Base-by-base conservation (phyloP, 2,329 filamentous ascomycete species). In the Penicillium sclerotiorum region DNA sequence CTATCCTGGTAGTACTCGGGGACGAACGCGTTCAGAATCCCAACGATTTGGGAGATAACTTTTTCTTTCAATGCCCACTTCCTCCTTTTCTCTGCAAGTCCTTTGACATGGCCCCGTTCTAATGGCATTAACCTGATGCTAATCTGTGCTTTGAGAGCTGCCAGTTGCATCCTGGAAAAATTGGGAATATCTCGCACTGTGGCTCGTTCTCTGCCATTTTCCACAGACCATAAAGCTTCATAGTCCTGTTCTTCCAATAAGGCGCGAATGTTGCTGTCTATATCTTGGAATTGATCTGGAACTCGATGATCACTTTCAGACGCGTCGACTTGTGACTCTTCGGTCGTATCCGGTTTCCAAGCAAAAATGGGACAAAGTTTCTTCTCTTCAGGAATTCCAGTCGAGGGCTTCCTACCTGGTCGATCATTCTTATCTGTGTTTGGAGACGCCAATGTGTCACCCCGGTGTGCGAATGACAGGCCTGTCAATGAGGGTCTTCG, bases 241-340 rank as follows among this genome's bases (percentile, higher is more conserved):
- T 23, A 20, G 4, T 50, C 41, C 25, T 40, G 41, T n/a, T 50
- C 47, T 28, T 45, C 35, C 21, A 50, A 12, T 5, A 50, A 39
- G 11, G 35, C 47, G 12, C 27, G 47, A 17, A 50, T 45, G 6
- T 17, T 45, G n/a, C 22, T 23, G 13, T 50, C 47, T n/a, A 28
- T 27, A 20, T 45, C 27, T 41, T 27, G 40, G 23, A 23, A 45
- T n/a, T 37, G 40, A 8, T 37, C n/a, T 12, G 38, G 37, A 25
- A 42, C 23, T 15, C 15, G n/a, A 7, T 35, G 28, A 8, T 17
- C 25, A 40, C 4, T 36, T 8, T 28, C 28, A 9, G 30, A 20
- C 8, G 30, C 18, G 15, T 15, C 25, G 5, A 20, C 11, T 5
- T 20, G 18, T 17, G 35, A 3, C 8, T 18, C 45, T 8, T 42